A percentile compares a stretch with the other conserved stretches of the same genome.
phyloP scores from a whole-genome alignment of 805 yeast genomes.

The Candida ponderosae region DNA sequence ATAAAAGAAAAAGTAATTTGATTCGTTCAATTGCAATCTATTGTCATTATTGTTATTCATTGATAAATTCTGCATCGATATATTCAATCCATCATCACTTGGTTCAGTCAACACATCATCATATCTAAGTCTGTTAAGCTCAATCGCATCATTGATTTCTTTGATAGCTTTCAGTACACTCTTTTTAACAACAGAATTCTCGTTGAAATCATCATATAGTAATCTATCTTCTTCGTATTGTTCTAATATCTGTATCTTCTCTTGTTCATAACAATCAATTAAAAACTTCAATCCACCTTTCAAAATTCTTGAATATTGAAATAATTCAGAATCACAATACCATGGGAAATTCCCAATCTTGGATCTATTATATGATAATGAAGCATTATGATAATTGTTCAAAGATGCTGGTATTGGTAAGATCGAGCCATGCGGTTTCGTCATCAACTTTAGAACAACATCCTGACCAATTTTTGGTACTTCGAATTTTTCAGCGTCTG shows the following conservation, averaged over 20 bases:
- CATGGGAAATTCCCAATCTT: constrained; percentile 48
- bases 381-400: constrained; percentile 24
- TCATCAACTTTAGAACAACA: constrained; percentile 59
- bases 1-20: constrained; percentile 58
- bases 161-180: constrained; percentile 48
- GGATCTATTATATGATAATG: neutral
- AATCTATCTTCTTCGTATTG: constrained; percentile 51
- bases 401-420: constrained; percentile 43
- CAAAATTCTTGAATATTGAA: constrained; percentile 58
- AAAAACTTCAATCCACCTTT: constrained; percentile 54
- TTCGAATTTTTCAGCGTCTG: constrained; percentile 46
- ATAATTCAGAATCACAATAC: constrained; percentile 29
- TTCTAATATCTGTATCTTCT: constrained; percentile 42
- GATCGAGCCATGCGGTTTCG: constrained; percentile 34
- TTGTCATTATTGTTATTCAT: constrained; percentile 7
- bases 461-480: constrained; percentile 50
- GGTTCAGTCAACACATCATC: constrained; percentile 14
- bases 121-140: constrained; percentile 27
- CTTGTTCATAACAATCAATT: constrained; percentile 47
- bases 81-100: constrained; percentile 4
- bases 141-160: constrained; percentile 42
- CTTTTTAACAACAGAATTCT: constrained; percentile 29
- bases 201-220: constrained; percentile 40
- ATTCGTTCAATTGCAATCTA: constrained; percentile 23
- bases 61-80: constrained; percentile 9